Percentiles rank a stretch among this genome's conserved stretches.
Evolutionary conservation across 148 eudicot genomes (phyloP).

Genomic region (Rhododendron ferrugineum): DNA sequence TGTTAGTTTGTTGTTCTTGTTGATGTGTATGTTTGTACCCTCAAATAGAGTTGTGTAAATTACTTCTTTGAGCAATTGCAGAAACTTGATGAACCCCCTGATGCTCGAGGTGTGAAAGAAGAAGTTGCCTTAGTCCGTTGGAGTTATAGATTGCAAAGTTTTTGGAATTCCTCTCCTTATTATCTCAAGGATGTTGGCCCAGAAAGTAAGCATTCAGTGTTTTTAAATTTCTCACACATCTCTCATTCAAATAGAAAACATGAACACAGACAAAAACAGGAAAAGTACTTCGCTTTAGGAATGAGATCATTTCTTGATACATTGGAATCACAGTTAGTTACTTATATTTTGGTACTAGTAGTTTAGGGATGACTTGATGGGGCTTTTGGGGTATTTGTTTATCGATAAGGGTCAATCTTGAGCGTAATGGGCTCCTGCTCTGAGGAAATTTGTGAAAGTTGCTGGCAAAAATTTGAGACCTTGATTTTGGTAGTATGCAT

Average conservation of each 20-base stretch:
- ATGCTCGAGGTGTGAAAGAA: constrained; percentile 12
- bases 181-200: constrained; percentile 18
- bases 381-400: background rate
- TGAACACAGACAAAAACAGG: background rate
- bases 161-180: constrained; percentile 34
- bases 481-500: background rate
- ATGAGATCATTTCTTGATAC: background rate
- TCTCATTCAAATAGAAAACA: background rate
- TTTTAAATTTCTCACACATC: background rate
- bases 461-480: background rate
- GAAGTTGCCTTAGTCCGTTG: constrained; percentile 11
- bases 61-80: constrained; percentile 3
- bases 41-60: background rate
- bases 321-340: background rate
- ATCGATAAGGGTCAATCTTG: background rate
- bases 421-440: background rate
- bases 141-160: constrained; percentile 27
- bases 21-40: background rate
- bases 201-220: constrained; percentile 17
- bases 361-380: background rate
- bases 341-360: background rate
- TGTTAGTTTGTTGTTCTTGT: background rate
- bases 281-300: background rate
- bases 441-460: background rate
- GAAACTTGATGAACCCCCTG: constrained; percentile 29